Evolutionary conservation across 768 basidiomycete genomes (phyloP), one percentile per base, ranked within the genome.

Genomic region (Lactifluus volemus): DNA sequence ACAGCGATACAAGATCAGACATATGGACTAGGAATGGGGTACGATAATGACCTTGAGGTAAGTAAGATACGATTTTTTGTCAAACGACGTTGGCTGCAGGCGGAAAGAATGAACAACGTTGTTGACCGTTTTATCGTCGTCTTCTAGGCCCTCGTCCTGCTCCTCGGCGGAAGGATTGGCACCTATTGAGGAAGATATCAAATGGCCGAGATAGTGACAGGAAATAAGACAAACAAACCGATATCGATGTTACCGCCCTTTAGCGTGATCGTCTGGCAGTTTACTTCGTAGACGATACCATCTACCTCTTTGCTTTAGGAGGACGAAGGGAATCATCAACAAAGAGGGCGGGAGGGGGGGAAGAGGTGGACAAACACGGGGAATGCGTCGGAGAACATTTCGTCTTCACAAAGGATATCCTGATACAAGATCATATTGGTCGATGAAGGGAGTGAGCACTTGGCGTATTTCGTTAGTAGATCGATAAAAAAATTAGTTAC

Each of bases 361-460:
- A 45, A 30, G 29, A 38, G 45, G 9, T 61, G 34, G 34, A 78
- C 86, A 63, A 68, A 95, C 93, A 88, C 17, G 19, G 86, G 85
- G 79, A 87, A 98, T 66, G 93, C 93, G 78, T 96, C 93, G 30
- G 92, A 93, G 81, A 90, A 84, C 81, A 98, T 88, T 79, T 98
- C 95, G 70, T 96, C 92, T 49, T 73, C 83, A 53, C 84, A 73
- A 60, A 97, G n/a, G 61, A 89, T 71, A 73, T 93, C 91, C 30
- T 63, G 44, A 77, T 84, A 93, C 68, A 93, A 75, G 74, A 91
- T 72, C 92, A 93, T 91, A 61, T 63, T 75, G n/a, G 29, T 54
- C 7, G n/a, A 17, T 19, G 3, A 10, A 14, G 4, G 9, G 19
- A 41, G 19, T 11, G 66, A 56, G 45, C 25, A 25, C 25, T 25